phyloP scores from a whole-genome alignment of 2,329 filamentous ascomycete species.

The Hansfordia pulvinata region DNA sequence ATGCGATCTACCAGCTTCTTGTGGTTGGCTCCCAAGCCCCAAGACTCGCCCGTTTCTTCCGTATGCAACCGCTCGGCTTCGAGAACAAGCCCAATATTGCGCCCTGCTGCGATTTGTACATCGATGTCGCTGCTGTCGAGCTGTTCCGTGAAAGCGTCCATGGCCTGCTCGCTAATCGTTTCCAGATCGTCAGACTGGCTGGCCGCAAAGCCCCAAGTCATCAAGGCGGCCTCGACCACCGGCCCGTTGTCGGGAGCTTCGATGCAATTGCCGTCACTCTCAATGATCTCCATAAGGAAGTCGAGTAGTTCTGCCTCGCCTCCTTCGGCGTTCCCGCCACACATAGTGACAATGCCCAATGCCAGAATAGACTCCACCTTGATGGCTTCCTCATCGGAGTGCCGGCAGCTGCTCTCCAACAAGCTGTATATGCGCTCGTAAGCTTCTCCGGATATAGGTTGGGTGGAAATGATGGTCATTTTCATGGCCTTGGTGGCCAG shows the following conservation, averaged over 20 bases:
- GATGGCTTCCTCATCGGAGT: constrained; percentile 48
- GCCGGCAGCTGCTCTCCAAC: constrained; percentile 50
- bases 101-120: constrained; percentile 65
- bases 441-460: constrained; percentile 48
- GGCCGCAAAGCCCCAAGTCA: constrained; percentile 69
- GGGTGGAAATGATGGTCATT: constrained; percentile 54
- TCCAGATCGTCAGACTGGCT: constrained; percentile 66
- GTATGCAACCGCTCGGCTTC: constrained; percentile 48
- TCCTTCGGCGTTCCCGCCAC: constrained; percentile 58
- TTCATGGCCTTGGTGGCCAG: constrained; percentile 60
- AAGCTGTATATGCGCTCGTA: constrained; percentile 46
- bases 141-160: constrained; percentile 76
- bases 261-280: constrained; percentile 63
- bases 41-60: constrained; percentile 31
- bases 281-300: constrained; percentile 63
- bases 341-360: constrained; percentile 58
- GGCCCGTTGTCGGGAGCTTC: constrained; percentile 56
- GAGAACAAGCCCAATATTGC: constrained; percentile 71
- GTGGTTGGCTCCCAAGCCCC: constrained; percentile 36
- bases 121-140: constrained; percentile 59
- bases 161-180: constrained; percentile 53
- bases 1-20: constrained; percentile 32
- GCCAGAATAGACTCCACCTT: constrained; percentile 64
- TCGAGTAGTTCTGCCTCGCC: constrained; percentile 60
- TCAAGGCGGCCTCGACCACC: constrained; percentile 61